Base-by-base conservation (phyloP, 345 rosid genomes). In the Citrus cavaleriei region DNA sequence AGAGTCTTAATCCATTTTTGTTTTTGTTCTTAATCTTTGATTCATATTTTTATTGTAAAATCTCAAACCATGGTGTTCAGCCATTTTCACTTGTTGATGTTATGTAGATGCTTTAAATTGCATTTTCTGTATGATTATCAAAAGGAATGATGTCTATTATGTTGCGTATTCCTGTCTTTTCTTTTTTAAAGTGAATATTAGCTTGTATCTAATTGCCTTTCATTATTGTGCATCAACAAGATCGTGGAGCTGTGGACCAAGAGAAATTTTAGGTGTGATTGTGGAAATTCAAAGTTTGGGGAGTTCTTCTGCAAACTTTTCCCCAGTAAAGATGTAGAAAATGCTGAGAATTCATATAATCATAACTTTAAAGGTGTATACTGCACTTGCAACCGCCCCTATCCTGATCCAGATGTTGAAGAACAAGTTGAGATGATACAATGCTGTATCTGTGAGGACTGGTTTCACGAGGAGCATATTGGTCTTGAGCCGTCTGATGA, bases 371-470 rank as follows among this genome's bases (percentile, higher is more conserved):
- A 91, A 89, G 99, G 99, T 83, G 67, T 85, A 57, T 96, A 94
- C 82, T 96, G 99, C 90, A 82, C 87, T 27, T 96, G 99, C 75
- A 82, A 87, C 73, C 86, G 85, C 58, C 98, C 93, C 40, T 96
- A 96, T 85, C 98, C 98, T 64, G 94, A 96, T 81, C 98, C 99
- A 64, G 91, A 90, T 84, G 90, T 82, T 80, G 90, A 94, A 86
- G 98, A 92, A 21, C 99, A 93, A 81, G 95, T 81, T 61, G 98
- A 96, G 88, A 96, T 96, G 99, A 94, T 94, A 79, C 99, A 96
- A 79, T 94, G 99, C 85, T 90, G 97, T 73, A 83, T 91, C 78
- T 96, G 99, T 61, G 99, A 96, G 87, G 99, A 96, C 83, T 94
- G 98, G 99, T 91, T 93, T 85, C 98, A 96, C n/a, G 99, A 91